Evolutionary conservation across 2,329 filamentous ascomycete species (phyloP), one percentile per base, ranked within the genome.

Genomic region (Chlorencoelia australis): DNA sequence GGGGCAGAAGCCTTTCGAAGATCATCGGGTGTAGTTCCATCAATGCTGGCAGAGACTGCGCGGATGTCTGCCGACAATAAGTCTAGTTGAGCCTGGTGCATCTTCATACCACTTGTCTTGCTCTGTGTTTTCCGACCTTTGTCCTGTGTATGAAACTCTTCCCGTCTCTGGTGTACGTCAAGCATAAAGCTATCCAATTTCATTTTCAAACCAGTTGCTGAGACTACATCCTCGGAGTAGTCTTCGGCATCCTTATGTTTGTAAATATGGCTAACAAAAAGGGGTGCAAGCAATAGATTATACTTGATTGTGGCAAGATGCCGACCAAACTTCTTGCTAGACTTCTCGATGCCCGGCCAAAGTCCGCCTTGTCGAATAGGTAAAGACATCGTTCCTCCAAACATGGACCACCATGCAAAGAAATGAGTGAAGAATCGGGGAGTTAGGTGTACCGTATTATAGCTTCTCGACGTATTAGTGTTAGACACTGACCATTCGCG

Each of bases 231-330:
- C 43, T 88, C 80, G 0, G 74, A 70, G 53, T 85, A 83, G 42
- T 94, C 87, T 54, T 95, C 89, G 0, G 77, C 77, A 53, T 98
- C 91, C 57, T 95, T 95, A 64, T 98, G 91, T 59, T 95, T 96
- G 65, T 98, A 98, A 20, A 98, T 87, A 52, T 98, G 91, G 49
- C 88, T 93, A 45, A 98, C 74, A 59, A 94, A 98, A 2, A 98
- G 65, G 0, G 91, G 91, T 2, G 91, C 94, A 11, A 98, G 67
- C 3, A 96, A 70, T 15, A 98, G 65, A 44, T 89, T 95, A 64
- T 96, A 96, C 66, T 98, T 98, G 67, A 98, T 88, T 7, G 93
- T 98, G n/a, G 87, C 89, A 43, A 98, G 66, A 60, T 98, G 93
- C 33, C 91, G 76, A 10, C 89, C 89, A 57, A 98, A 98, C 58